phyloP scores from a whole-genome alignment of 306 rosid genomes.

The Vigna reflexopilosa region DNA sequence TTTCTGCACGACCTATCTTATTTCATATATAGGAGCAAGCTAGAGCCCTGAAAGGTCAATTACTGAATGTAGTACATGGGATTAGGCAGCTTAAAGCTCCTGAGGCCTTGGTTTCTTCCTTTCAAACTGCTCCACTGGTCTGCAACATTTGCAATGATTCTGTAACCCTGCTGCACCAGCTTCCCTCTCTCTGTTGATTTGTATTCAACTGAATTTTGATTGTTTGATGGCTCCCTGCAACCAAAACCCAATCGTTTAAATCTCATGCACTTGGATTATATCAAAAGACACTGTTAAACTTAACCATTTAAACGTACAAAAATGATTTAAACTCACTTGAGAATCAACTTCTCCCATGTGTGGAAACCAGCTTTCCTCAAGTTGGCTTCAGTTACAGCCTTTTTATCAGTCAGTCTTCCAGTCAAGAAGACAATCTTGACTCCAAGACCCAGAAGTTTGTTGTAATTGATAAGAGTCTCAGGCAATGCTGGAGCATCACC shows the following conservation, averaged over 20 bases:
- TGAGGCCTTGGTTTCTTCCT: constrained; percentile 47
- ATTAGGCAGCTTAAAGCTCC: constrained; percentile 74
- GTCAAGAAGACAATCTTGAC: constrained; percentile 58
- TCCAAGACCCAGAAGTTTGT: constrained; percentile 39
- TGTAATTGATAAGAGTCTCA: constrained; percentile 49
- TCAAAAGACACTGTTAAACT: no score
- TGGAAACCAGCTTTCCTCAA: constrained; percentile 52
- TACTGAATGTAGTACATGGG: constrained; percentile 57
- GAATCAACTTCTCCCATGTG: constrained; percentile 58
- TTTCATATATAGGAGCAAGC: background rate
- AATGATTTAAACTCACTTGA: constrained; percentile 48
- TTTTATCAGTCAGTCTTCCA: constrained; percentile 43
- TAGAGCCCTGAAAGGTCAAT: background rate
- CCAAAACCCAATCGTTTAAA: no score
- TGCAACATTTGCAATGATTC: constrained; percentile 60
- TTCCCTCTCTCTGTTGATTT: constrained; percentile 57
- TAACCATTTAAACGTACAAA: no score
- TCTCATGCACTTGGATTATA: no score
- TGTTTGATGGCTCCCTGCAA: constrained; percentile 40
- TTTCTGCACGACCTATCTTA: background rate
- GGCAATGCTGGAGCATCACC: constrained; percentile 59
- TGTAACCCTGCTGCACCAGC: constrained; percentile 54
- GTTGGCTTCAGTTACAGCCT: constrained; percentile 38
- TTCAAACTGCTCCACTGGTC: constrained; percentile 77
- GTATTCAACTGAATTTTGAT: constrained; percentile 45